Evolutionary conservation across 148 eudicot species (phyloP).

Genomic region (Vaccinium darrowii): DNA sequence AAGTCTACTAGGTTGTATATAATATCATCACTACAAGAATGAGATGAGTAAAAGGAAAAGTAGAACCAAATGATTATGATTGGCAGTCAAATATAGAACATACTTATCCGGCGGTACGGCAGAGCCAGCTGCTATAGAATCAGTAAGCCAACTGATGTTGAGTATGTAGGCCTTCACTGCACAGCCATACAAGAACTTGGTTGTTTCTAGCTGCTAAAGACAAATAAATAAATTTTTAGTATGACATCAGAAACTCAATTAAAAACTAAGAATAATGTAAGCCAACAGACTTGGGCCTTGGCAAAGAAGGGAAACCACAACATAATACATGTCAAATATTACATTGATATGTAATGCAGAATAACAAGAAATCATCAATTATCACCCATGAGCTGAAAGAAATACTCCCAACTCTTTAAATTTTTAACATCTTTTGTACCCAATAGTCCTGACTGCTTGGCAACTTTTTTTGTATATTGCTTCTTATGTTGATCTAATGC

Average conservation of each 20-base stretch:
- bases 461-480: neutral
- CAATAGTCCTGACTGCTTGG: neutral
- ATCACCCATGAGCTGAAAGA: neutral
- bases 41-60: neutral
- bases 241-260: neutral
- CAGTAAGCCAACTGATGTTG: conserved; percentile 66
- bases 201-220: conserved; percentile 67
- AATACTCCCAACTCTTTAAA: neutral
- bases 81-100: conserved; percentile 21
- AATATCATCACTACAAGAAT: neutral
- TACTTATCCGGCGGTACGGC: conserved; percentile 65
- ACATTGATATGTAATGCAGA: neutral
- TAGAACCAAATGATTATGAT: conserved; percentile 12
- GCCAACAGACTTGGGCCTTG: neutral
- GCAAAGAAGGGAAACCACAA: conserved; percentile 1
- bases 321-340: neutral
- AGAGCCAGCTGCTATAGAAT: conserved; percentile 66
- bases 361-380: neutral
- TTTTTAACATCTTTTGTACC: neutral
- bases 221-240: conserved; percentile 6
- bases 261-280: conserved; percentile 12
- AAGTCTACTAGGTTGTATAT: neutral
- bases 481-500: neutral
- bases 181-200: conserved; percentile 86
- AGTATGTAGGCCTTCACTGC: conserved; percentile 74